phyloP scores from a whole-genome alignment of 129 eudicot species.

The Flaveria bidentis region DNA sequence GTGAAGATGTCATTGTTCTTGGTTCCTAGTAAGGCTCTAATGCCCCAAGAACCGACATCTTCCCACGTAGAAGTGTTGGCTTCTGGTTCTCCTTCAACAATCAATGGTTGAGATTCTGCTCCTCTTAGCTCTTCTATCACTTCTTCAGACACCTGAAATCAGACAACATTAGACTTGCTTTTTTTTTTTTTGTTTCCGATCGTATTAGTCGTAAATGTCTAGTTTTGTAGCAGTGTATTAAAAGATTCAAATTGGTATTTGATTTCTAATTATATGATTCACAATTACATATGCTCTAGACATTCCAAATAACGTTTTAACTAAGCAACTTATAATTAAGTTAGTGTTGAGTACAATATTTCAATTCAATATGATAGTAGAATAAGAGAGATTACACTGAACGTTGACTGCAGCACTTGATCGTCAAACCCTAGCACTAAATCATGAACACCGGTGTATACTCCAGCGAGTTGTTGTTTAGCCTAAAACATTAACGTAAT shows the following conservation, averaged over 20 bases:
- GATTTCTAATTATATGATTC: no score
- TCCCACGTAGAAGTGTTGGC: conserved; percentile 38
- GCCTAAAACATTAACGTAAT: conserved; percentile 32
- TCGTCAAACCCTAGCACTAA: conserved; percentile 72
- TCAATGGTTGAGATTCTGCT: conserved; percentile 47
- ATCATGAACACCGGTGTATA: conserved; percentile 60
- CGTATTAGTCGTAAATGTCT: no score
- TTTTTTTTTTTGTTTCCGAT: no score
- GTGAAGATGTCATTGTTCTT: conserved; percentile 27
- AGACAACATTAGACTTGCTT: neutral
- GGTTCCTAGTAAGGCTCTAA: conserved; percentile 36
- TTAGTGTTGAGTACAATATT: no score
- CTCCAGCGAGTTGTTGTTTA: conserved; percentile 33
- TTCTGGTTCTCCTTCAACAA: conserved; percentile 47
- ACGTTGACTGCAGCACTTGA: conserved; percentile 59
- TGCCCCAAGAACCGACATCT: conserved; percentile 30
- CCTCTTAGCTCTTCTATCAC: conserved; percentile 57
- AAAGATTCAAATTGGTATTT: no score
- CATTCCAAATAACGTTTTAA: no score
- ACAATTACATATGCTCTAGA: no score
- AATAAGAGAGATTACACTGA: conserved; percentile 41
- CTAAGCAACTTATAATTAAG: no score
- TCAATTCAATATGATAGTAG: no score
- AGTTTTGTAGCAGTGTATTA: no score
- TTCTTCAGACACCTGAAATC: conserved; percentile 54